A percentile compares a stretch with the other conserved stretches of the same genome.
Conservation (phyloP, 2,329 filamentous ascomycete genomes). For the Neurospora sp. region DNA sequence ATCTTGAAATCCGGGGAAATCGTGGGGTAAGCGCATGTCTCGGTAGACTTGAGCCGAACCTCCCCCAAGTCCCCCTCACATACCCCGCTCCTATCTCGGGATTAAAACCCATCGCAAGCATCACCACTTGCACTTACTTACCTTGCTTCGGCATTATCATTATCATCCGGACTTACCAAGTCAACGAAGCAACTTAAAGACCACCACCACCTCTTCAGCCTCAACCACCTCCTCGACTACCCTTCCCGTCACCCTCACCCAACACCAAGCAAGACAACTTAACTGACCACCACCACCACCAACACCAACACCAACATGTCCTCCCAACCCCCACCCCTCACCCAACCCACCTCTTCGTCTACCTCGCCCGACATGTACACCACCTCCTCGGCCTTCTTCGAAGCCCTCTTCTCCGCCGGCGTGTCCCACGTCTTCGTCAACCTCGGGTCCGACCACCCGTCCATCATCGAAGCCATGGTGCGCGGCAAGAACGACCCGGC, state of each 20-base stretch:
- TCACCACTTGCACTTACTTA: background rate
- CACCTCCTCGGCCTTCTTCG: slow-evolving; percentile 72
- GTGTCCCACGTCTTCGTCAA: slow-evolving; percentile 52
- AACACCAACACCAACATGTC: background rate
- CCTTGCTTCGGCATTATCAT: background rate
- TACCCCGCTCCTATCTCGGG: background rate
- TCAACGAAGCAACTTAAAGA: background rate
- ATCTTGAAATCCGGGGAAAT: background rate
- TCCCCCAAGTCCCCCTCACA: background rate
- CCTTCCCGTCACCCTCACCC: background rate
- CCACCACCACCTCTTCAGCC: background rate
- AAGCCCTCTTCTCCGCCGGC: slow-evolving; percentile 65
- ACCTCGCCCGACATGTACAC: slow-evolving; percentile 47
- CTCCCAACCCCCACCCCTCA: background rate
- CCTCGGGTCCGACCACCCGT: slow-evolving; percentile 54
- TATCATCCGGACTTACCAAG: background rate
- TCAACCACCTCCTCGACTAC: background rate
- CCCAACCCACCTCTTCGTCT: background rate
- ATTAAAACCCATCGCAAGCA: background rate
- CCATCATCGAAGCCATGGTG: slow-evolving; percentile 67
- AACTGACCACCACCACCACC: background rate
- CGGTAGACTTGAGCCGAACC: background rate
- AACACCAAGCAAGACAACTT: background rate
- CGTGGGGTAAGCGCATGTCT: background rate
- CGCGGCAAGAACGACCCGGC: slow-evolving; percentile 46